These are phyloP conservation scores for Podaxis sp. DNA, from an alignment of 768 basidiomycete species.

Conservation along the genomic window DNA sequence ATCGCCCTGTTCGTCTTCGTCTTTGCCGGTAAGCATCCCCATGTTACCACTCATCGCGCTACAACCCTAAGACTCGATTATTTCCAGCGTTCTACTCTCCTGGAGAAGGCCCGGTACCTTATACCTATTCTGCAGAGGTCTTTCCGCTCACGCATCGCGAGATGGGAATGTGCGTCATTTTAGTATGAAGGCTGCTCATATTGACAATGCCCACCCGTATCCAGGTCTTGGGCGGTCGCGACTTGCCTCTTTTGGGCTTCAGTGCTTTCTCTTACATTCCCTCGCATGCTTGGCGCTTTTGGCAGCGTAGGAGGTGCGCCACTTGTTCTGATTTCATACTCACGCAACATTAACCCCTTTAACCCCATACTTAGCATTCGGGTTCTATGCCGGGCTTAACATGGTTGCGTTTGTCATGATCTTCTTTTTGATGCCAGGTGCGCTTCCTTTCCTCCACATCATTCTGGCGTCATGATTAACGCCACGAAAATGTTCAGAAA, in stretches of 20 bases:
- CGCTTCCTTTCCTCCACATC: conserved; percentile 12
- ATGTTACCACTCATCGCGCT: background rate
- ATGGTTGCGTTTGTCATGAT: conserved; percentile 52
- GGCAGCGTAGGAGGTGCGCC: conserved; percentile 32
- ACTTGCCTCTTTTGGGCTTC: conserved; percentile 52
- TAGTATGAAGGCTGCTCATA: conserved; percentile 20
- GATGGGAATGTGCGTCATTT: conserved; percentile 45
- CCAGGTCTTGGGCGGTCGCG: conserved; percentile 54
- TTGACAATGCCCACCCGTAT: conserved; percentile 22
- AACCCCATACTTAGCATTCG: conserved; percentile 38
- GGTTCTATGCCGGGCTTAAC: conserved; percentile 55
- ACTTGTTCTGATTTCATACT: background rate
- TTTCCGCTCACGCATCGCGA: conserved; percentile 84
- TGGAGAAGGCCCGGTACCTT: conserved; percentile 89
- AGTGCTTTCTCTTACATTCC: conserved; percentile 58
- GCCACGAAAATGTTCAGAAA: conserved; percentile 31
- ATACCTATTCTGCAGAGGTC: conserved; percentile 88
- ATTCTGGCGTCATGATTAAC: conserved; percentile 3
- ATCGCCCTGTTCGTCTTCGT: conserved; percentile 43
- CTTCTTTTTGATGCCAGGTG: conserved; percentile 53
- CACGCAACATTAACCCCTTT: background rate
- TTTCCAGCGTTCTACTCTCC: conserved; percentile 67
- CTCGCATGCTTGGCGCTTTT: conserved; percentile 48
- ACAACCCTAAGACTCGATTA: too few species aligned
- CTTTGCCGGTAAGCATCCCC: conserved; percentile 32